Evolutionary conservation across 108 stramenopile species (phyloP).

Genomic region (Cyclostephanos tholiformis): DNA sequence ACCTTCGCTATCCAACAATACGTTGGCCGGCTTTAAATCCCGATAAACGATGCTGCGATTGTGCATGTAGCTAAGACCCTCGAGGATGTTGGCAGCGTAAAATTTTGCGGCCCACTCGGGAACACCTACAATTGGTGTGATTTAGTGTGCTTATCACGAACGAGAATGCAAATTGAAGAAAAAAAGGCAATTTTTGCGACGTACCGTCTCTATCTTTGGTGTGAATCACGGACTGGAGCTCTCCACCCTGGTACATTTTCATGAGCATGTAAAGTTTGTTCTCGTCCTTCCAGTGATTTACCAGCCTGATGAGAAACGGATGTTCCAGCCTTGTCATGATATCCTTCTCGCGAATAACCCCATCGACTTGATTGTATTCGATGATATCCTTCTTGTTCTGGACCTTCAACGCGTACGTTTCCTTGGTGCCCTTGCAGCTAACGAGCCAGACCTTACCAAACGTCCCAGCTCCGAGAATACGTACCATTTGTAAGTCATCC

Average conservation of each 20-base stretch:
- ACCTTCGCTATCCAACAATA: conserved; percentile 85
- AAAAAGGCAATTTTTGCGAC: too few relatives aligned
- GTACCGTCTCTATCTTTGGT: conserved; percentile 57
- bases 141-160: too few relatives aligned
- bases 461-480: conserved; percentile 88
- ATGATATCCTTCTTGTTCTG: conserved; percentile 87
- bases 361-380: conserved; percentile 78
- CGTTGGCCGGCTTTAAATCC: conserved; percentile 96
- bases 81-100: conserved; percentile 76
- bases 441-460: conserved; percentile 97
- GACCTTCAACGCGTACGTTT: conserved; percentile 86
- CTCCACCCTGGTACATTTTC: conserved; percentile 87
- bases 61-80: conserved; percentile 72
- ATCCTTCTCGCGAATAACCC: conserved; percentile 77
- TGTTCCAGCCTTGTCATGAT: conserved; percentile 87
- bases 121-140: conserved; percentile 15
- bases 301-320: conserved; percentile 91
- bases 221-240: conserved; percentile 83
- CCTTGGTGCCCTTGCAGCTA: conserved; percentile 47
- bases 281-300: conserved; percentile 84
- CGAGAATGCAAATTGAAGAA: too few relatives aligned
- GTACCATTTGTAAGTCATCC: conserved; percentile 56
- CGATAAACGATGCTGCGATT: conserved; percentile 89
- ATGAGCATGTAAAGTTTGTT: conserved; percentile 87
- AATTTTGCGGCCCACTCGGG: conserved; percentile 66